phyloP scores from a whole-genome alignment of 495 filamentous ascomycete species.

The Platismatia glauca region DNA sequence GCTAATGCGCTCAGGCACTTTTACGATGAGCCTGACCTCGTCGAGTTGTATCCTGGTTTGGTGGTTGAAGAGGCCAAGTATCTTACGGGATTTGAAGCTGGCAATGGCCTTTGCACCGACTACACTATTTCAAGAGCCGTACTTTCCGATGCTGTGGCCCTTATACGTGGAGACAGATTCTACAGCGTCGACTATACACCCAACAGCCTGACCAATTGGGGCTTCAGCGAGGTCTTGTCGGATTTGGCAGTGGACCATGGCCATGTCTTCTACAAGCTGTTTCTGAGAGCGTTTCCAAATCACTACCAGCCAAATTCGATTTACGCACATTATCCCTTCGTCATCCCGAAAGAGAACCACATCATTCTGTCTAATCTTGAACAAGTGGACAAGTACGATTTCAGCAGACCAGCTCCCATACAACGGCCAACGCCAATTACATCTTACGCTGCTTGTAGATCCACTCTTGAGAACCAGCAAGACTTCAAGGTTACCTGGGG shows the following conservation, averaged over 20 bases:
- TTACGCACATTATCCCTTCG: slow-evolving; percentile 53
- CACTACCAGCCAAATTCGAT: slow-evolving; percentile 48
- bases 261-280: slow-evolving; percentile 52
- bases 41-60: slow-evolving; percentile 75
- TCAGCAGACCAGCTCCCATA: slow-evolving; percentile 34
- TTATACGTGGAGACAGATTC: slow-evolving; percentile 78
- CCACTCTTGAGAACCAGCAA: slow-evolving; percentile 41
- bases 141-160: slow-evolving; percentile 70
- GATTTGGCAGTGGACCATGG: slow-evolving; percentile 45
- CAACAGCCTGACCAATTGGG: slow-evolving; percentile 71
- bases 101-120: slow-evolving; percentile 70
- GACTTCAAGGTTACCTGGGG: slow-evolving; percentile 51
- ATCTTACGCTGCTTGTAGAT: slow-evolving; percentile 41
- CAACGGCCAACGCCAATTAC: slow-evolving; percentile 35
- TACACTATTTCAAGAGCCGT: slow-evolving; percentile 66
- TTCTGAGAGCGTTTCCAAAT: slow-evolving; percentile 51
- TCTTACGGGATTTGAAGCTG: slow-evolving; percentile 52
- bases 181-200: slow-evolving; percentile 73
- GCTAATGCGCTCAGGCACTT: slow-evolving; percentile 61
- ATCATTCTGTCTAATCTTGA: slow-evolving; percentile 41
- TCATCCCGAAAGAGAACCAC: slow-evolving; percentile 45
- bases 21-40: slow-evolving; percentile 71
- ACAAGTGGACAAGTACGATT: slow-evolving; percentile 42
- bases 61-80: slow-evolving; percentile 74
- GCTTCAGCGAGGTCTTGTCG: slow-evolving; percentile 44